Percentiles rank a stretch among this genome's conserved stretches.
These are phyloP conservation scores for Scenedesmus sp. DNA, from an alignment of 163 green algal genomes.

Conservation along the genomic window DNA sequence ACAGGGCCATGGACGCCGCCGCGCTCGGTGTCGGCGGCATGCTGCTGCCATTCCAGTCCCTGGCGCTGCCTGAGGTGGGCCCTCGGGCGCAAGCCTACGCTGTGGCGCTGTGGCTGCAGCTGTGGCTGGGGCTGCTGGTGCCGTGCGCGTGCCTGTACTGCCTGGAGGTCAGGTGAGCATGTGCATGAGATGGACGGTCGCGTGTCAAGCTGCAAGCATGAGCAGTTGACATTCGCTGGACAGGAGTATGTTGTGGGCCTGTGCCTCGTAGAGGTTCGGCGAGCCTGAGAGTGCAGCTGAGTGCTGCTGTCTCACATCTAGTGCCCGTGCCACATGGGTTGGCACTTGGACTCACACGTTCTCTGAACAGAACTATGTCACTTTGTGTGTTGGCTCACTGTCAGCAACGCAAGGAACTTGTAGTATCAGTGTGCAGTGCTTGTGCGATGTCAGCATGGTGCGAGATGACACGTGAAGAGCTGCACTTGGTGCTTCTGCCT, in stretches of 20 bases:
- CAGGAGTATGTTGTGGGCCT: no score
- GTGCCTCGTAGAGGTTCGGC: no score
- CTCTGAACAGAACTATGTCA: no score
- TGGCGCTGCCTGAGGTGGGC: background rate
- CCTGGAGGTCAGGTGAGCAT: constrained; percentile 1
- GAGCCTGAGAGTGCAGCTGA: no score
- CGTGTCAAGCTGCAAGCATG: background rate
- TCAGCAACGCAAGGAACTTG: background rate
- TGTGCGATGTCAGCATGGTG: background rate
- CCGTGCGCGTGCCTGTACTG: constrained; percentile 16
- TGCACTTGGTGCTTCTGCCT: background rate
- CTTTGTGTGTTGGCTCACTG: background rate
- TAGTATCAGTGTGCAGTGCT: background rate
- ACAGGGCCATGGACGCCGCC: background rate
- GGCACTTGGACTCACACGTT: no score
- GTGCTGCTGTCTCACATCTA: no score
- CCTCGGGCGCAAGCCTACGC: background rate
- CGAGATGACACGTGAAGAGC: background rate
- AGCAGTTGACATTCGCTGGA: no score
- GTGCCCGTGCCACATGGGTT: no score
- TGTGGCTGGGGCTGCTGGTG: constrained; percentile 17
- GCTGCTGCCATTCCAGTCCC: background rate
- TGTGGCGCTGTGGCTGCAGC: constrained; percentile 44
- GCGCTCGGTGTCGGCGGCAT: background rate
- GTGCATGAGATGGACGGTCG: background rate